Percentiles rank a stretch among this genome's conserved stretches.
phyloP scores from a whole-genome alignment of 2,329 filamentous ascomycete species.

The Monosporascus cannonballus region DNA sequence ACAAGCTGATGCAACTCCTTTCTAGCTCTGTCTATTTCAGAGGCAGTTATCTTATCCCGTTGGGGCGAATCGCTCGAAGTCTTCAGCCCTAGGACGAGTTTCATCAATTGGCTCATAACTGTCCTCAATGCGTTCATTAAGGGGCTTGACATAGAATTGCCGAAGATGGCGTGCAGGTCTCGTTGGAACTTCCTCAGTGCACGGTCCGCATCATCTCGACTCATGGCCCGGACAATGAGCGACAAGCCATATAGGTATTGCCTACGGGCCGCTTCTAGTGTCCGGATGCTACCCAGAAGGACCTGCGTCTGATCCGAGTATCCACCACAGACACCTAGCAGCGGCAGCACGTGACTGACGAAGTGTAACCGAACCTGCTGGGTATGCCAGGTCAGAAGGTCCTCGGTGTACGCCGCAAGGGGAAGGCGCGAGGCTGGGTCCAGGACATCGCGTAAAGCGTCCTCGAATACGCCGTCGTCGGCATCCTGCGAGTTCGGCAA shows the following conservation, averaged over 20 bases:
- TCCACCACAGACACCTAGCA: constrained; percentile 42
- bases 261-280: constrained; percentile 52
- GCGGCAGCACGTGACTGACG: constrained; percentile 50
- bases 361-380: constrained; percentile 57
- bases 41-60: constrained; percentile 13
- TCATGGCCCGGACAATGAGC: constrained; percentile 43
- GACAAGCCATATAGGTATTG: constrained; percentile 51
- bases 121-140: constrained; percentile 48
- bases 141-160: constrained; percentile 52
- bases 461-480: constrained; percentile 39
- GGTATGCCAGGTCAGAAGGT: constrained; percentile 55
- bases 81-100: constrained; percentile 39
- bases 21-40: constrained; percentile 33
- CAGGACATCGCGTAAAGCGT: constrained; percentile 48
- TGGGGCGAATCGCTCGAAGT: constrained; percentile 1
- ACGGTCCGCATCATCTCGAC: constrained; percentile 29
- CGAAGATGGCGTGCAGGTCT: constrained; percentile 59
- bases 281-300: constrained; percentile 46
- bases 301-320: constrained; percentile 39
- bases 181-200: constrained; percentile 47
- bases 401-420: constrained; percentile 45
- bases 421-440: constrained; percentile 41
- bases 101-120: constrained; percentile 49
- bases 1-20: constrained; percentile 50
- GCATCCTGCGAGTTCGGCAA: constrained; percentile 34